A percentile compares a stretch with the other conserved stretches of the same genome.
Conservation (phyloP, 306 rosid species). For the Prosopis cineraria region DNA sequence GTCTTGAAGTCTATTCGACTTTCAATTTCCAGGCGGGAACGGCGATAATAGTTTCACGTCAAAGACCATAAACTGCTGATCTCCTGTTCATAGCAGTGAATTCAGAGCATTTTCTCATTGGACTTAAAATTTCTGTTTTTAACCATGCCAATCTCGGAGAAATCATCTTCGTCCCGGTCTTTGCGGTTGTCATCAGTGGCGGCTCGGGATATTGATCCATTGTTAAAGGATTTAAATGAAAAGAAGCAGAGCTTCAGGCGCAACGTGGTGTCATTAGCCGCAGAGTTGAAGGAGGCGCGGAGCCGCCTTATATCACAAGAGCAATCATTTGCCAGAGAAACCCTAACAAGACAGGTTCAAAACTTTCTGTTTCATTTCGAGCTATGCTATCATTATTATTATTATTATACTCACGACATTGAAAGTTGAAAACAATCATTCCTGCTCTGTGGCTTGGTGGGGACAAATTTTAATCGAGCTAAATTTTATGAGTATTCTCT, state of each 20-base stretch:
- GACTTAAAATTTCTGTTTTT: constrained; percentile 1
- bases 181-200: constrained; percentile 20
- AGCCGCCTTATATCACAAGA: constrained; percentile 74
- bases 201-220: constrained; percentile 66
- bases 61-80: constrained; percentile 25
- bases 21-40: constrained; percentile 51
- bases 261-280: constrained; percentile 82
- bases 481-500: constrained; percentile 31
- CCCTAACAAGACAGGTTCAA: constrained; percentile 75
- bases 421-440: constrained; percentile 34
- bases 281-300: constrained; percentile 84
- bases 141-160: constrained; percentile 63
- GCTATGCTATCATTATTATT: too few relatives aligned
- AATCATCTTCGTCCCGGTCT: constrained; percentile 37
- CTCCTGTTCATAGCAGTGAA: constrained; percentile 39
- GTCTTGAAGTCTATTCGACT: constrained; percentile 35
- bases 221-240: constrained; percentile 81
- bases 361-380: background rate
- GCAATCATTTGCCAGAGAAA: constrained; percentile 69
- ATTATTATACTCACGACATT: too few relatives aligned
- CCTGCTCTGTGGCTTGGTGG: constrained; percentile 39
- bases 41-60: constrained; percentile 37
- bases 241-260: constrained; percentile 81
- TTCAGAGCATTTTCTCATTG: constrained; percentile 13
- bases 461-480: constrained; percentile 35